phyloP scores from a whole-genome alignment of 1,139 yeast species.

The Diutina siamensis region DNA sequence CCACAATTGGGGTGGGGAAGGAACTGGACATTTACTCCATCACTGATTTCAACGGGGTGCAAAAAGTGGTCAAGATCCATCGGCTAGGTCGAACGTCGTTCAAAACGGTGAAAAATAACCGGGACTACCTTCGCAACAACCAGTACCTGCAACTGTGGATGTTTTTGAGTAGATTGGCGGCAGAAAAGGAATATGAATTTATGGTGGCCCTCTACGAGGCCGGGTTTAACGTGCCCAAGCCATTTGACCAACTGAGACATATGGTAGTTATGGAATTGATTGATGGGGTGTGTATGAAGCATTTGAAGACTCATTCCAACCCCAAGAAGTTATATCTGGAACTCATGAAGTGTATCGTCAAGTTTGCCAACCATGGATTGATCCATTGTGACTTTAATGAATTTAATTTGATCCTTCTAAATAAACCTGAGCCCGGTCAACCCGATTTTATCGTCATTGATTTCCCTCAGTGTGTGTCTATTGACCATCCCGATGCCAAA shows the following conservation, averaged over 20 bases:
- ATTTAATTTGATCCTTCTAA: constrained; percentile 81
- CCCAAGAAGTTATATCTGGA: constrained; percentile 67
- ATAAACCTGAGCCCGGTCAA: constrained; percentile 37
- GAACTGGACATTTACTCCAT: constrained; percentile 94
- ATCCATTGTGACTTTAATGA: constrained; percentile 98
- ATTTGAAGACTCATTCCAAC: constrained; percentile 55
- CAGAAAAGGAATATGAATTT: constrained; percentile 82
- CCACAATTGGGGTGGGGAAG: constrained; percentile 92
- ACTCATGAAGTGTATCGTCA: constrained; percentile 76
- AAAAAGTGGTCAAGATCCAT: constrained; percentile 77
- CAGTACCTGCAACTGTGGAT: constrained; percentile 69
- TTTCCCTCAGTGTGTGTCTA: constrained; percentile 96
- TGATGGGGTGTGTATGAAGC: constrained; percentile 83
- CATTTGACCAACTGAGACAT: constrained; percentile 85
- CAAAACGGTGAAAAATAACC: constrained; percentile 79
- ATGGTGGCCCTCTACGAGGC: constrained; percentile 64
- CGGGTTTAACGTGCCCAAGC: constrained; percentile 80
- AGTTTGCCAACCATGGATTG: constrained; percentile 75
- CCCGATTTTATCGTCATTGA: constrained; percentile 73
- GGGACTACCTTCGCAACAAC: constrained; percentile 75
- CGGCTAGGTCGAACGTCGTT: constrained; percentile 90
- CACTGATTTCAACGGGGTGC: constrained; percentile 52
- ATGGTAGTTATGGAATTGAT: constrained; percentile 88
- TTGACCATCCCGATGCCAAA: constrained; percentile 82
- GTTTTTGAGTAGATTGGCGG: constrained; percentile 82